Base-by-base conservation (phyloP, 192 early-diverging fungal species). In the Coemansia pectinata region DNA sequence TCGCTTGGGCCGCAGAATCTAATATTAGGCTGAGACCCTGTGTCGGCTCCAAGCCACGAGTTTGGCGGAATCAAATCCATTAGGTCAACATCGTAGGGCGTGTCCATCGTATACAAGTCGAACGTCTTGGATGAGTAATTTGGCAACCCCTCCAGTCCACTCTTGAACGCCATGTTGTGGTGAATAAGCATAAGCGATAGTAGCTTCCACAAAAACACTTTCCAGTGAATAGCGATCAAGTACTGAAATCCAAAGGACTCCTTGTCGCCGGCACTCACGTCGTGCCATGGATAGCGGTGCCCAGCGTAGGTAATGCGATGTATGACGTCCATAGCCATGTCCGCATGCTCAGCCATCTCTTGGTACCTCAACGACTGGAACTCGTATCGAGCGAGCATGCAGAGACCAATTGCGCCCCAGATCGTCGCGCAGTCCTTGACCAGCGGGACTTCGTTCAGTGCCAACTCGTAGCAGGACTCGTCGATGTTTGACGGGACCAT, bases 251-350 rank as follows among this genome's bases (percentile, higher is more conserved):
- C 79, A 71, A 82, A 77, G 25, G 41, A 55, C 58, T 82, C 79
- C 40, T 67, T 67, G 39, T 71, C 71, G 40, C 34, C 44, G 59
- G 62, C 62, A 14, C 75, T 77, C 66, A 72, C 75, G 9, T 60
- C 65, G 34, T 47, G 71, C 80, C 80, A 83, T 11, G 80, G 80
- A 45, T 77, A 83, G 15, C 66, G 48, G 59, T 66, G 71, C 1
- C 80, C 80, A 25, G 71, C 74, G 69, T 77, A 83, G 15, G 57
- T 63, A 21, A 72, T 77, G 27, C 69, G 71, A 15, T 72, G 23
- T 61, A 83, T 44, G n/a, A 83, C 62, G n/a, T 77, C 80, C 9
- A 69, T 50, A 19, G 80, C 80, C 80, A 83, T 83, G 59, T 83
- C 80, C 40, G 73, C 77, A 27, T 83, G 80, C 52, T 67, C 59